phyloP scores from a whole-genome alignment of 495 filamentous ascomycete species.

The Talaromyces nanjingensis region DNA sequence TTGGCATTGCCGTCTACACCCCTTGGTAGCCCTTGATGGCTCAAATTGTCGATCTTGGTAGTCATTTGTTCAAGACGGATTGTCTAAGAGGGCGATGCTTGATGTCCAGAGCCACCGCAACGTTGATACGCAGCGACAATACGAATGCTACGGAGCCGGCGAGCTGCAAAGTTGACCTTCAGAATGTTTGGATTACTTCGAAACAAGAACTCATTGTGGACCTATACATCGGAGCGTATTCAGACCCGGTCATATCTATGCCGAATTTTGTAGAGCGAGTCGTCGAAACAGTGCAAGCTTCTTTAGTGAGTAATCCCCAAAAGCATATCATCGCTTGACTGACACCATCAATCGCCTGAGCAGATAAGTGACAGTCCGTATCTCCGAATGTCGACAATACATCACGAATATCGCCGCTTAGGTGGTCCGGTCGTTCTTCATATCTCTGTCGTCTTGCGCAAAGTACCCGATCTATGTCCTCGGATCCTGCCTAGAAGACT shows the following conservation, averaged over 20 bases:
- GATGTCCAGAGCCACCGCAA: conserved; percentile 5
- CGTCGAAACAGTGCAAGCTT: not conserved
- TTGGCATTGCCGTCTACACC: not conserved
- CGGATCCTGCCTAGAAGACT: not conserved
- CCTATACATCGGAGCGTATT: not conserved
- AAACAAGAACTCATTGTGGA: conserved; percentile 1
- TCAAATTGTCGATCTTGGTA: conserved; percentile 6
- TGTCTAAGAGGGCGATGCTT: not conserved
- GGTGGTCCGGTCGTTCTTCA: not conserved
- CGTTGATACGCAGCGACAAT: not conserved
- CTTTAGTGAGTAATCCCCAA: not conserved
- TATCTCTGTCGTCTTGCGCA: not conserved
- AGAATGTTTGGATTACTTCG: not conserved
- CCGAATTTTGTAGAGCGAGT: not conserved
- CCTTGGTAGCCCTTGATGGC: not conserved
- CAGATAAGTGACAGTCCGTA: not conserved
- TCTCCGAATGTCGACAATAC: not conserved
- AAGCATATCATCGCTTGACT: not conserved
- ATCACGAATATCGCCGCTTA: not conserved
- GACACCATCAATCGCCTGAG: not conserved
- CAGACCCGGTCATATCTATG: not conserved
- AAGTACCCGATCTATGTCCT: not conserved
- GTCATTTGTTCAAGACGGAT: not conserved
- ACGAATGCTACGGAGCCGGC: not conserved
- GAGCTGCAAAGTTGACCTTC: not conserved